Percentiles rank a stretch among this genome's conserved stretches.
Evolutionary conservation across 306 rosid species (phyloP).

Genomic region (Inga oerstediana): DNA sequence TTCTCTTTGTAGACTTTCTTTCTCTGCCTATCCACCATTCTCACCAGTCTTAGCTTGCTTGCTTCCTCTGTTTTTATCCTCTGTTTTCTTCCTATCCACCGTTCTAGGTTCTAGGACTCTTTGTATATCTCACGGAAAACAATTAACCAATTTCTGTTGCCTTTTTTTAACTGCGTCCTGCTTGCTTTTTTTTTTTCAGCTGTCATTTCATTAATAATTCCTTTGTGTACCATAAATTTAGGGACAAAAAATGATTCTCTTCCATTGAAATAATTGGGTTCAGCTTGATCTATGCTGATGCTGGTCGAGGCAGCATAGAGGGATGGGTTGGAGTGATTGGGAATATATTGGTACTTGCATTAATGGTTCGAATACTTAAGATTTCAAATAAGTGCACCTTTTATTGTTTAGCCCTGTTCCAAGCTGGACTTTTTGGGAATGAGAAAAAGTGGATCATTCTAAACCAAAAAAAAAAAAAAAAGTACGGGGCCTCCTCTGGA

Average conservation of each 20-base stretch:
- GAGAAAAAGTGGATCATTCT: conserved; percentile 41
- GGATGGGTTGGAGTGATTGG: conserved; percentile 34
- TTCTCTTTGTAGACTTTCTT: conserved; percentile 67
- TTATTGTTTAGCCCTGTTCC: conserved; percentile 33
- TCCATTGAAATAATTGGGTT: conserved; percentile 17
- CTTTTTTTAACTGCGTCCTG: conserved; percentile 37
- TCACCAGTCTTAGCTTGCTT: background rate
- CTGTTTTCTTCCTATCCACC: background rate
- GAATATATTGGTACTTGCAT: conserved; percentile 59
- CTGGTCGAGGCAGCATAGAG: conserved; percentile 17
- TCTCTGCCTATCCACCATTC: conserved; percentile 50
- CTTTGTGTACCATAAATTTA: background rate
- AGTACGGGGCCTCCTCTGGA: conserved; percentile 35
- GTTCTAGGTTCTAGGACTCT: too few species aligned
- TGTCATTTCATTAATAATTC: conserved; percentile 18
- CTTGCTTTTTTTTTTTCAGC: conserved; percentile 19
- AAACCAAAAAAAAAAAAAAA: conserved; percentile 31
- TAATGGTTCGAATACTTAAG: conserved; percentile 37
- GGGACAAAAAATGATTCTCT: conserved; percentile 1
- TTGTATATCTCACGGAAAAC: conserved; percentile 14
- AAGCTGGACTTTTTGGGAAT: conserved; percentile 42
- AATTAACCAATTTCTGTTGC: background rate
- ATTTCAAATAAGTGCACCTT: conserved; percentile 40
- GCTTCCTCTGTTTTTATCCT: background rate
- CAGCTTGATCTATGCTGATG: conserved; percentile 11